Evolutionary conservation across 73 alveolate species (phyloP).

Genomic region (Paramecium primaurelia): DNA sequence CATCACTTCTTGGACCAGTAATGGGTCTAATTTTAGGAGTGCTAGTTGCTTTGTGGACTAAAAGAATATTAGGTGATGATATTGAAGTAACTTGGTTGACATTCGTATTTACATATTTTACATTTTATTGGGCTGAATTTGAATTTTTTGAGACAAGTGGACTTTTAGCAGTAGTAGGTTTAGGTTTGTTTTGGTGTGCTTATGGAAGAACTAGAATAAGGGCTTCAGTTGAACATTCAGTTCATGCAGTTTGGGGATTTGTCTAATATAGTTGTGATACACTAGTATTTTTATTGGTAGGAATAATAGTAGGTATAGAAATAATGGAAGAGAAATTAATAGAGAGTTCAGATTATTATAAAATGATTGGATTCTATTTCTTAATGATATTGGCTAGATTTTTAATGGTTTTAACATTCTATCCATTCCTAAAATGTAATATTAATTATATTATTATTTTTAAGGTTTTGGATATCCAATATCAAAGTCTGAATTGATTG

Average conservation of each 20-base stretch:
- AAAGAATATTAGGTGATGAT: constrained; percentile 66
- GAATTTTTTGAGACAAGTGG: background rate
- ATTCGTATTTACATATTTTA: background rate
- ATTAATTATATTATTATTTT: background rate
- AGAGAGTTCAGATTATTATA: background rate
- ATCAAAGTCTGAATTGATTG: constrained; percentile 43
- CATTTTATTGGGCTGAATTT: background rate
- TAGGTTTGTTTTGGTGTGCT: constrained; percentile 7
- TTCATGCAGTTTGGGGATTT: constrained; percentile 6
- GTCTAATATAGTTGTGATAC: background rate
- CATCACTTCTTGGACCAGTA: background rate
- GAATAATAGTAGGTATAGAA: background rate
- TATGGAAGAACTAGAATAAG: background rate
- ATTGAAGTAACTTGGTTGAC: constrained; percentile 52
- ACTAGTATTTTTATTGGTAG: background rate
- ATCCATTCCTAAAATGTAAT: background rate
- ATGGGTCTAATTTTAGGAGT: background rate
- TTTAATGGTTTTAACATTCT: background rate
- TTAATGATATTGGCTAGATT: background rate
- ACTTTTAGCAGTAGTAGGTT: background rate
- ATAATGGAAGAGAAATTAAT: background rate
- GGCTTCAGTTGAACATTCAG: background rate
- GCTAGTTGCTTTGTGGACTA: constrained; percentile 12
- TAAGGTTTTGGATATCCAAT: constrained; percentile 65
- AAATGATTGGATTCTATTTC: background rate